These are phyloP conservation scores for Vitis riparia DNA, from an alignment of 164 flowering plant genomes.

Conservation along the genomic window DNA sequence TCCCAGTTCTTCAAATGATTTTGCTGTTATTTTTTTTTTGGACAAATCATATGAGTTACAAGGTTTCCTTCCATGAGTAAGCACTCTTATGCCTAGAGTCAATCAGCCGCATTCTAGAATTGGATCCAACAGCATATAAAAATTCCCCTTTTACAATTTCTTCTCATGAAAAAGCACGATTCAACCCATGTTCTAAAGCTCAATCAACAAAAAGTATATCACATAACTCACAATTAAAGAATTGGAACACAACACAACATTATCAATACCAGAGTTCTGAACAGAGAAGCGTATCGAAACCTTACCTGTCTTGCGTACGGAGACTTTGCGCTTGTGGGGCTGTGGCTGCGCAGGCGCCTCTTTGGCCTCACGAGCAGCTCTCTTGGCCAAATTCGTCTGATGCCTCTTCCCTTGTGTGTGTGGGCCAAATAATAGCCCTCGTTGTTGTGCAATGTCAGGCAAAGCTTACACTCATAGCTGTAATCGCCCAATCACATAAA, in stretches of 20 bases:
- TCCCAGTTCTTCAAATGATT: too few relatives aligned
- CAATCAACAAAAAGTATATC: too few relatives aligned
- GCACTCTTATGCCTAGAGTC: too few relatives aligned
- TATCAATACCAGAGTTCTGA: background rate
- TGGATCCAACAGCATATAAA: too few relatives aligned
- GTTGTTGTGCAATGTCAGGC: conserved; percentile 90
- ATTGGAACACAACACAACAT: background rate
- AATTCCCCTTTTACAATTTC: too few relatives aligned
- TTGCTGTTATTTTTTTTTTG: too few relatives aligned
- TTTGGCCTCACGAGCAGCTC: conserved; percentile 97
- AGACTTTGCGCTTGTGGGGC: conserved; percentile 89
- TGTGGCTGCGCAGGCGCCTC: conserved; percentile 94
- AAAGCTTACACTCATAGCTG: conserved; percentile 96
- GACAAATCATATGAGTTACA: too few relatives aligned
- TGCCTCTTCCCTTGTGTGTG: conserved; percentile 98
- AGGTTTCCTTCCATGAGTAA: too few relatives aligned
- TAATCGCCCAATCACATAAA: conserved; percentile 3
- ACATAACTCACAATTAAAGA: background rate
- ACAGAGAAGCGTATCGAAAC: background rate
- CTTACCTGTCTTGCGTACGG: conserved; percentile 66
- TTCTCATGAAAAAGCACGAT: too few relatives aligned
- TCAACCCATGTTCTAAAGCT: too few relatives aligned
- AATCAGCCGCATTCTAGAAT: too few relatives aligned
- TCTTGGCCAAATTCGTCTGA: conserved; percentile 95
- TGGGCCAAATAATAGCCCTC: conserved; percentile 99